These are phyloP conservation scores for Tuber calosporum DNA, from an alignment of 495 filamentous ascomycete species.

Conservation along the genomic window DNA sequence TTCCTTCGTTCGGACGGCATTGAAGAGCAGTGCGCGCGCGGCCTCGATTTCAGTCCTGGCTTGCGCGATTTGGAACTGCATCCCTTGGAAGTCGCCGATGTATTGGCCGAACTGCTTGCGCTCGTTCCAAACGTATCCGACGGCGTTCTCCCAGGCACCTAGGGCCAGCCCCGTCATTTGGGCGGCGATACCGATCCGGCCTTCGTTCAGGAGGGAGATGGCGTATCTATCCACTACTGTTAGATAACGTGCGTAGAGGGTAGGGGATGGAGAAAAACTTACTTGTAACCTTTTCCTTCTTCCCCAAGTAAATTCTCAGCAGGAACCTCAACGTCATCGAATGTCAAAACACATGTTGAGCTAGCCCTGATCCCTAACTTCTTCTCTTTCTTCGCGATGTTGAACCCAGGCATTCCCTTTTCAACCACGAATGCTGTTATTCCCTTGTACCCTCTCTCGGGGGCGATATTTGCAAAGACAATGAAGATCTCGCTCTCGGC, in stretches of 20 bases:
- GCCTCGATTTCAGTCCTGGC: conserved; percentile 88
- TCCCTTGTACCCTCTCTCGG: conserved; percentile 81
- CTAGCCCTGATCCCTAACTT: conserved; percentile 94
- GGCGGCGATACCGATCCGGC: conserved; percentile 92
- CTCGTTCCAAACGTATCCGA: conserved; percentile 92
- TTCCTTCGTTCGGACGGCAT: conserved; percentile 96
- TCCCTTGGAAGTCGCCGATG: conserved; percentile 93
- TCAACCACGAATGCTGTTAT: conserved; percentile 96
- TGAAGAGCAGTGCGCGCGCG: conserved; percentile 87
- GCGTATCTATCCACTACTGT: conserved; percentile 52
- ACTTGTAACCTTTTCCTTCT: conserved; percentile 87
- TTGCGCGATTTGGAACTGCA: conserved; percentile 98
- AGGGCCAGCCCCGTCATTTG: conserved; percentile 98
- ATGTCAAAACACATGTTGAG: conserved; percentile 94
- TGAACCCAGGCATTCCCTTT: conserved; percentile 81
- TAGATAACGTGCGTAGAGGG: not conserved
- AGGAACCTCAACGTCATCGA: conserved; percentile 90
- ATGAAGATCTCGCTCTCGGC: conserved; percentile 93
- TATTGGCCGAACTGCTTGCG: conserved; percentile 91
- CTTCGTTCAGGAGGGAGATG: conserved; percentile 93
- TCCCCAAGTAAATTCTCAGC: conserved; percentile 80
- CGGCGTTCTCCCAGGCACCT: conserved; percentile 93
- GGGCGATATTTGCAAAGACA: conserved; percentile 92
- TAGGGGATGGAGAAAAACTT: not conserved
- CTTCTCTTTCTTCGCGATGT: conserved; percentile 98